phyloP scores from a whole-genome alignment of 208 protist species.

The Zelonia costaricensis region DNA sequence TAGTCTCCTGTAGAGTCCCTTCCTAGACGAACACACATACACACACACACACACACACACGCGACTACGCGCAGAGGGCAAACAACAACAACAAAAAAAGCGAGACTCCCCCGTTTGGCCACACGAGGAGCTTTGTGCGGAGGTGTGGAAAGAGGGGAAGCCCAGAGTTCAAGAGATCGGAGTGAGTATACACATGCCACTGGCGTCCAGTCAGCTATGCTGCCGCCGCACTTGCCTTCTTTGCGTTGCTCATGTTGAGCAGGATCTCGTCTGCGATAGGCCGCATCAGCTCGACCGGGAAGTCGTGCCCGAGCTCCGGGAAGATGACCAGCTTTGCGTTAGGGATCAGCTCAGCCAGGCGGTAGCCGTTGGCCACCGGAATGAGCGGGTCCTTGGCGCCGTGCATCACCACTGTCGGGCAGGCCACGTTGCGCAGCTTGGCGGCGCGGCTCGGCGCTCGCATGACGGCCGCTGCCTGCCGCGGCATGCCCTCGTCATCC shows the following conservation, averaged over 20 bases:
- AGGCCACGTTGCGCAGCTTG: conserved; percentile 39
- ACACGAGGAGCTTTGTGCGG: no score
- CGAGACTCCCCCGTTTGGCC: no score
- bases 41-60: no score
- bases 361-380: conserved; percentile 59
- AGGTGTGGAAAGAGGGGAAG: no score
- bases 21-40: no score
- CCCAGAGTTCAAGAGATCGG: no score
- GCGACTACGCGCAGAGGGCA: no score
- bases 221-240: not conserved
- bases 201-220: no score
- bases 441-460: conserved; percentile 41
- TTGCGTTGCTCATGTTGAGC: conserved; percentile 38
- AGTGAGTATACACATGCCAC: no score
- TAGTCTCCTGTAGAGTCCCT: no score
- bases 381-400: conserved; percentile 64
- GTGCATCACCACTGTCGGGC: conserved; percentile 67
- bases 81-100: no score
- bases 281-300: conserved; percentile 37
- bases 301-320: conserved; percentile 59
- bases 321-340: conserved; percentile 71
- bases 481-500: conserved; percentile 30
- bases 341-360: conserved; percentile 47
- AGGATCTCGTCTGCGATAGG: conserved; percentile 53
- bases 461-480: conserved; percentile 67